Percentiles rank a stretch among this genome's conserved stretches.
phyloP scores from a whole-genome alignment of 2,329 filamentous ascomycete species.

The Ophiocordyceps camponoti-rufipedis region DNA sequence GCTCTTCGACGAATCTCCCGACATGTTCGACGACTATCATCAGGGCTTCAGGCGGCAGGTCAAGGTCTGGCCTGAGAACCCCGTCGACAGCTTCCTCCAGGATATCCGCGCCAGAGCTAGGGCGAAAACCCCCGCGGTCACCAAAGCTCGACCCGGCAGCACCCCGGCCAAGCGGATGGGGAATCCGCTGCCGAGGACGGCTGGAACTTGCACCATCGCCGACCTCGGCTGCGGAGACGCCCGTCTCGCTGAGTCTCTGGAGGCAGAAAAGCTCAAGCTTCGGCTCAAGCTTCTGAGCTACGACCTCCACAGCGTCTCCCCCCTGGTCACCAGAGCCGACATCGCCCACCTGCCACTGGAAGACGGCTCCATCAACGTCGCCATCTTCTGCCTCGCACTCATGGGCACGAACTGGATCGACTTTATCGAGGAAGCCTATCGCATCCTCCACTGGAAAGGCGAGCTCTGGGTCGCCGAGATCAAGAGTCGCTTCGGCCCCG shows the following conservation, averaged over 20 bases:
- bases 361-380: constrained; percentile 63
- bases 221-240: constrained; percentile 93
- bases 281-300: constrained; percentile 65
- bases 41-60: constrained; percentile 92
- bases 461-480: constrained; percentile 97
- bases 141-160: constrained; percentile 11
- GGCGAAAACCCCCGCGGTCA: constrained; percentile 14
- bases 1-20: constrained; percentile 69
- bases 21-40: constrained; percentile 94
- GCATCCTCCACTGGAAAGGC: constrained; percentile 79
- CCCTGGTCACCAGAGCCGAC: constrained; percentile 72
- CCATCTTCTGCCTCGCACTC: constrained; percentile 86
- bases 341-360: constrained; percentile 66
- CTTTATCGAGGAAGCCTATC: constrained; percentile 90
- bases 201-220: constrained; percentile 59
- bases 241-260: constrained; percentile 53
- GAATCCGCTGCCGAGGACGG: constrained; percentile 50
- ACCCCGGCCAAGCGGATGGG: constrained; percentile 8
- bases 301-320: constrained; percentile 63
- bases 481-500: constrained; percentile 61
- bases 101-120: constrained; percentile 52
- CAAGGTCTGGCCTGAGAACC: constrained; percentile 90
- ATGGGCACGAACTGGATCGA: constrained; percentile 99
- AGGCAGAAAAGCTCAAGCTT: constrained; percentile 43
- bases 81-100: constrained; percentile 70